Percentiles rank a stretch among this genome's conserved stretches.
Evolutionary conservation across 2,329 filamentous ascomycete genomes (phyloP).

Genomic region (Septoria linicola): DNA sequence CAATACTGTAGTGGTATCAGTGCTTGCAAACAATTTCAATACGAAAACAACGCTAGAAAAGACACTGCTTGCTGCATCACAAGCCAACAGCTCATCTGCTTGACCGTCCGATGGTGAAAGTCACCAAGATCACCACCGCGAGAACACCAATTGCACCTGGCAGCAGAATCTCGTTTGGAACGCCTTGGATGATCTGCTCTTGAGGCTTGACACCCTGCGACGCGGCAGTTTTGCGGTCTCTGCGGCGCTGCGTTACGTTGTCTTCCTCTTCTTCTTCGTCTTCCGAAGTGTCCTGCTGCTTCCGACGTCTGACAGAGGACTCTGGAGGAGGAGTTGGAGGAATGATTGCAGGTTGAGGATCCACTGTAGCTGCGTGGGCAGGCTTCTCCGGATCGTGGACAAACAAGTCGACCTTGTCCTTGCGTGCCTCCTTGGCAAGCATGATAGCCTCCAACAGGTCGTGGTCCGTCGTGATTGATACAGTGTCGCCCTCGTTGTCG

Average conservation of each 20-base stretch:
- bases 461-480: conserved; percentile 93
- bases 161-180: conserved; percentile 89
- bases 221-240: conserved; percentile 25
- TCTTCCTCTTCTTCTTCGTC: conserved; percentile 54
- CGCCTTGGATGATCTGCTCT: conserved; percentile 81
- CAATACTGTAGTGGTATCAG: conserved; percentile 19
- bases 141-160: conserved; percentile 94
- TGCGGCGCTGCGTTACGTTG: conserved; percentile 37
- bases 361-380: conserved; percentile 66
- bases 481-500: conserved; percentile 93
- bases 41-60: conserved; percentile 10
- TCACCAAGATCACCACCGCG: conserved; percentile 87
- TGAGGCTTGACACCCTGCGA: conserved; percentile 54
- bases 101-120: conserved; percentile 69
- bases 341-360: conserved; percentile 56
- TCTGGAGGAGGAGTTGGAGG: conserved; percentile 54
- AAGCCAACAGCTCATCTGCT: conserved; percentile 26
- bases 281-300: conserved; percentile 53
- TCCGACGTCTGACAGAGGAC: conserved; percentile 49
- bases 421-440: conserved; percentile 71
- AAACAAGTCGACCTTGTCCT: conserved; percentile 95
- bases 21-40: conserved; percentile 9
- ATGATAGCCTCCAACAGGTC: conserved; percentile 88
- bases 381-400: conserved; percentile 91
- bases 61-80: background rate